Percentiles rank a stretch among this genome's conserved stretches.
Conservation (phyloP, 1,284 basidiomycete species). For the Moniliella sp. region DNA sequence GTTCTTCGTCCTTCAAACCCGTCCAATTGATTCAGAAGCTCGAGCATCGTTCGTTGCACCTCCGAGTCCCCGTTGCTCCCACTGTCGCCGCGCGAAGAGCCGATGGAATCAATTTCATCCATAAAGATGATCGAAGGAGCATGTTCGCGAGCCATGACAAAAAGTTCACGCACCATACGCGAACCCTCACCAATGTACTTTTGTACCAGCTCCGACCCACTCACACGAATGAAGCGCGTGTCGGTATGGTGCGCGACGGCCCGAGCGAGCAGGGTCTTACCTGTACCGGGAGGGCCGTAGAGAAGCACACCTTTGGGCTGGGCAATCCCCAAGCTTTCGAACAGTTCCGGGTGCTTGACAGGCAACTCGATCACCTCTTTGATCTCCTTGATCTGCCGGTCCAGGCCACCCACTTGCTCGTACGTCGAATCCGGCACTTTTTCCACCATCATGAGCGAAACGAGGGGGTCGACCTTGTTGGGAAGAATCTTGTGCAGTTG, state of each 20-base stretch:
- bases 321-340: conserved; percentile 84
- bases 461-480: conserved; percentile 33
- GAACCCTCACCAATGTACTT: conserved; percentile 97
- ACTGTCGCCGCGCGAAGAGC: conserved; percentile 70
- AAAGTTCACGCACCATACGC: conserved; percentile 57
- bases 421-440: conserved; percentile 97
- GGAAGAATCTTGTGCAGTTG: conserved; percentile 38
- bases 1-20: conserved; percentile 95
- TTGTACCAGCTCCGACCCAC: conserved; percentile 82
- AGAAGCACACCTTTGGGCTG: conserved; percentile 53
- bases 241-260: conserved; percentile 62
- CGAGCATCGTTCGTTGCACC: conserved; percentile 93
- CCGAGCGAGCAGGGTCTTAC: conserved; percentile 30
- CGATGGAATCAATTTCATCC: conserved; percentile 98
- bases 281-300: conserved; percentile 31
- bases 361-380: conserved; percentile 97
- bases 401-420: conserved; percentile 95
- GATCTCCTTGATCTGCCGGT: conserved; percentile 96
- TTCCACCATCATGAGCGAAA: conserved; percentile 74
- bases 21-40: conserved; percentile 84
- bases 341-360: conserved; percentile 91
- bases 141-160: conserved; percentile 95
- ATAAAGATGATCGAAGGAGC: conserved; percentile 99
- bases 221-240: conserved; percentile 90
- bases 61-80: conserved; percentile 68